A percentile compares a stretch with the other conserved stretches of the same genome.
Conservation (phyloP, 1,139 yeast species). For the Kluyveromyces sp. region DNA sequence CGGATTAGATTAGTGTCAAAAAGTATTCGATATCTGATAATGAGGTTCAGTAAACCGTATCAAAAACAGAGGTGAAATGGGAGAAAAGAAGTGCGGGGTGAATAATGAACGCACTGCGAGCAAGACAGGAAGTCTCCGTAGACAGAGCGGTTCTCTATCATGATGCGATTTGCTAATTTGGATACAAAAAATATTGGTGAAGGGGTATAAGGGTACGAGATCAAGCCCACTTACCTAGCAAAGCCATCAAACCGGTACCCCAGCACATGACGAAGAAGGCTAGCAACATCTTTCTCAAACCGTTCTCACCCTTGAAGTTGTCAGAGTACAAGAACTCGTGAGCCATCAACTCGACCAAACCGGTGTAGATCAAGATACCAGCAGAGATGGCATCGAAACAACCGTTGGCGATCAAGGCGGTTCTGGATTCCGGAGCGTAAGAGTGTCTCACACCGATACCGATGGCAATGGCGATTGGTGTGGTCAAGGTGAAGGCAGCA, state of each 20-base stretch:
- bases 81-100: too few species aligned
- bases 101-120: too few species aligned
- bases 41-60: too few species aligned
- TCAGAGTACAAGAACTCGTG: constrained; percentile 74
- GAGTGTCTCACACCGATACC: constrained; percentile 75
- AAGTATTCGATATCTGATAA: too few species aligned
- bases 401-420: constrained; percentile 66
- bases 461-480: constrained; percentile 80
- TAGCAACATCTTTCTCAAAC: constrained; percentile 31
- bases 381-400: constrained; percentile 77
- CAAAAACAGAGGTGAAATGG: too few species aligned
- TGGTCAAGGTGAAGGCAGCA: constrained; percentile 57
- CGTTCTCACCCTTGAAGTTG: constrained; percentile 45
- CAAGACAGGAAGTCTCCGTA: too few species aligned
- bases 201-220: background rate
- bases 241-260: constrained; percentile 82
- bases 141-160: too few species aligned
- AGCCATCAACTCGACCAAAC: constrained; percentile 81
- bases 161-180: too few species aligned
- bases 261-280: constrained; percentile 42
- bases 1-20: background rate
- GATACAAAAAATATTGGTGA: background rate
- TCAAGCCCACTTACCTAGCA: constrained; percentile 85
- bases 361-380: constrained; percentile 80
- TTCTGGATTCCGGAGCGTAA: constrained; percentile 59